phyloP scores from a whole-genome alignment of 129 eudicot species.

The Erigeron canadensis region DNA sequence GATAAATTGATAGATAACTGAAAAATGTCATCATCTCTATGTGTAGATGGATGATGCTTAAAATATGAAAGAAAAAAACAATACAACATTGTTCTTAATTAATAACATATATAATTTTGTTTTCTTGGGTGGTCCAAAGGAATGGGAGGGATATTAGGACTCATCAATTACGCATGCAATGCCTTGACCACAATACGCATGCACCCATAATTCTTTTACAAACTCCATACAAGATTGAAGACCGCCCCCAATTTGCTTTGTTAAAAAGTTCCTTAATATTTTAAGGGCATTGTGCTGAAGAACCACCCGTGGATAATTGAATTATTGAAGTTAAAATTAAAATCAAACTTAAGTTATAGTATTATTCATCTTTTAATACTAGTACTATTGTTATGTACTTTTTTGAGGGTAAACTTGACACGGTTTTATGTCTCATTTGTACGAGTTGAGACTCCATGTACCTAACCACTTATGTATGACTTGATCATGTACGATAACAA shows the following conservation, averaged over 20 bases:
- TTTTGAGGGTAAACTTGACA: too few relatives aligned
- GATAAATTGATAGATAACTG: too few relatives aligned
- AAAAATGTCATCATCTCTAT: not conserved
- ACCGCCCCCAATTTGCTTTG: not conserved
- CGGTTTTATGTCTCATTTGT: too few relatives aligned
- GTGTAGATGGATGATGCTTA: too few relatives aligned
- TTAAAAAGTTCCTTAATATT: not conserved
- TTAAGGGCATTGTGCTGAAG: not conserved
- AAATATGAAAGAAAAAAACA: not conserved
- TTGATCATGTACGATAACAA: too few relatives aligned
- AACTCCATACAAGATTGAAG: slow-evolving; percentile 18
- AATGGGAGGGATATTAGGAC: slow-evolving; percentile 17
- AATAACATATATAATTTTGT: slow-evolving; percentile 2
- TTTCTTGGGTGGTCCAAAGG: slow-evolving; percentile 29
- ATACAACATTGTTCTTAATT: not conserved
- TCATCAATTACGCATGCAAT: slow-evolving; percentile 39
- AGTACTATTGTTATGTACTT: too few relatives aligned
- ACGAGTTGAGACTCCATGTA: too few relatives aligned
- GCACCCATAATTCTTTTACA: slow-evolving; percentile 20
- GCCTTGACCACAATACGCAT: slow-evolving; percentile 24
- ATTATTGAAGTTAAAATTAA: not conserved
- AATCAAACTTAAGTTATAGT: not conserved
- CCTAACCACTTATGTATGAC: too few relatives aligned
- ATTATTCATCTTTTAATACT: too few relatives aligned
- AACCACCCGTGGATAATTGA: not conserved